Conservation (phyloP, 352 stramenopile species). For the Blastocystis sp. region DNA sequence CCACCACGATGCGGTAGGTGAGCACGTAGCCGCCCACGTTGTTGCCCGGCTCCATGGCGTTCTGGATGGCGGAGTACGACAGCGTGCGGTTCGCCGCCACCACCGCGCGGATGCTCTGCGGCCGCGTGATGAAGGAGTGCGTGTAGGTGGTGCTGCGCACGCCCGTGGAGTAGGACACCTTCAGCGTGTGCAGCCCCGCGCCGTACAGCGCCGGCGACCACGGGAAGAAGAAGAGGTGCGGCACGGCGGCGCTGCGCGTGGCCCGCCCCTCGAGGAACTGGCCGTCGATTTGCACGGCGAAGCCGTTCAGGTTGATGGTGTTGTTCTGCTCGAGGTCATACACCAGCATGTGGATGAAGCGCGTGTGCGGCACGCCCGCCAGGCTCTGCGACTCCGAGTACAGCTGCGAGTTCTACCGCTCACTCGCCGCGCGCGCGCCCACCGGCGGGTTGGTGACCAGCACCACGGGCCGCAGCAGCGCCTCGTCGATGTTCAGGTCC, state of each 20-base stretch:
- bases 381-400: conserved; percentile 17
- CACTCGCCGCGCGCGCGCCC: not conserved
- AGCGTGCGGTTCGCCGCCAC: not conserved
- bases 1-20: not conserved
- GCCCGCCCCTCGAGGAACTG: not conserved
- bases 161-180: conserved; percentile 5
- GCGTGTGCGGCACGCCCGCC: not conserved
- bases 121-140: conserved; percentile 9
- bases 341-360: conserved; percentile 31
- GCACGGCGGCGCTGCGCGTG: not conserved
- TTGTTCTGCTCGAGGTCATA: conserved; percentile 10
- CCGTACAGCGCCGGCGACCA: conserved; percentile 8
- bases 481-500: conserved; percentile 3
- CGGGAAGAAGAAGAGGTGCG: conserved; percentile 18
- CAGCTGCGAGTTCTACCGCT: conserved; percentile 44
- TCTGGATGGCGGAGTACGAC: conserved; percentile 5
- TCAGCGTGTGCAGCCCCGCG: not conserved
- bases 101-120: not conserved
- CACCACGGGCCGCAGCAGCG: not conserved
- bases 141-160: not conserved
- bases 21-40: conserved; percentile 17
- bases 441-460: conserved; percentile 50
- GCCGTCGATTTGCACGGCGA: conserved; percentile 4
- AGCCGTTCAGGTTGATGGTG: not conserved
- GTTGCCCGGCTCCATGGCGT: not conserved